Base-by-base conservation (phyloP, 345 rosid species). In the Raphanus sativus region DNA sequence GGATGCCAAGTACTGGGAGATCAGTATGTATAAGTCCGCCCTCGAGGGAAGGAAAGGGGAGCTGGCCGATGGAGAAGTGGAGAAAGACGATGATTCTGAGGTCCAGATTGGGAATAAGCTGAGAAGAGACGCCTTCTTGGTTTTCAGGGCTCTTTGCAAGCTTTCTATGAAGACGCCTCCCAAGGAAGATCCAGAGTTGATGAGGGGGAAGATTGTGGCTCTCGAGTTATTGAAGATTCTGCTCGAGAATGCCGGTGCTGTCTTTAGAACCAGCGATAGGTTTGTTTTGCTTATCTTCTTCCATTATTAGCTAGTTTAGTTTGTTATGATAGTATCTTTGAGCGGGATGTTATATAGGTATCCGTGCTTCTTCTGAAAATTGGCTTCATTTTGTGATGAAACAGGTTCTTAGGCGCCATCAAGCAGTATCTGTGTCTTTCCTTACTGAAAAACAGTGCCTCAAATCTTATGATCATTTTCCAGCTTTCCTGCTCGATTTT, bases 1-100 rank as follows among this genome's bases (percentile, higher is more conserved):
- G 81, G 99, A 95, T 81, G 99, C 99, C 25, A 95, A 95, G 84
- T 95, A 95, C 83, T 95, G 99, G 99, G 99, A 95, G 92, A 93
- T 95, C 78, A 95, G 99, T 79, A 93, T 95, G 98, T 95, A 95
- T 54, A 95, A 95, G 85, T 89, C 98, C 0, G 99, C 99, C 1
- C 84, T 95, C 74, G 99, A 95, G 83, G 99, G 97, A 75, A 86
- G 99, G 76, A 95, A 95, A 85, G 99, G 99, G 32, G 99, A 95
- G 78, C 86, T 95, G 80, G 92, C 89, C 1, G 98, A 90, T 34
- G 98, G 98, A 33, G 97, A 93, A 78, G 81, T 74, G 55, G 99
- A 93, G 85, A 84, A 94, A 74, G 99, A 93, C 7, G 98, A 93
- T 34, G 98, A 93, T 79, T 78, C 89, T 80, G 99, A 95, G 83